Conservation (phyloP, 345 rosid genomes). For the Passiflora organensis region DNA sequence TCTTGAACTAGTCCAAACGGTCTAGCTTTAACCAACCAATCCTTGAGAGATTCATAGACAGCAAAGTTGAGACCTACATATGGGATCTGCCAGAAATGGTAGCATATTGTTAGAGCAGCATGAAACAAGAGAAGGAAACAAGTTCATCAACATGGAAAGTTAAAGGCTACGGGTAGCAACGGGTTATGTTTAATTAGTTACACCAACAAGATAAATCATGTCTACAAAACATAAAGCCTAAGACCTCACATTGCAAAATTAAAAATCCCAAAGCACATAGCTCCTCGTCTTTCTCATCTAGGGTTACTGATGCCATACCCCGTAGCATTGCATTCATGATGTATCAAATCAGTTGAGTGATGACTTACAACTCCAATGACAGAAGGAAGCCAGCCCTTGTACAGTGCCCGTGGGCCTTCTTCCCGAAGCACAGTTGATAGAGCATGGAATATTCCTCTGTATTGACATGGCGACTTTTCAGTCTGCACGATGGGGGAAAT, state of each 20-base stretch:
- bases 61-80: constrained; percentile 92
- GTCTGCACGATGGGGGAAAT: constrained; percentile 54
- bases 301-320: no score
- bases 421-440: constrained; percentile 59
- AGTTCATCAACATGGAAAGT: no score
- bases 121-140: neutral
- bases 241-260: no score
- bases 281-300: no score
- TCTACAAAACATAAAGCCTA: no score
- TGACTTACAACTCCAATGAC: constrained; percentile 97
- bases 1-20: constrained; percentile 68
- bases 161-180: no score
- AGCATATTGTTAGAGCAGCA: neutral
- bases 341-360: neutral
- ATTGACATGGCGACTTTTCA: constrained; percentile 64
- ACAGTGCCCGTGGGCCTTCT: constrained; percentile 88
- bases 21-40: constrained; percentile 65
- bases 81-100: constrained; percentile 57
- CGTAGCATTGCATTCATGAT: no score
- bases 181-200: no score
- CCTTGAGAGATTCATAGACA: constrained; percentile 80
- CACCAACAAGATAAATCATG: no score
- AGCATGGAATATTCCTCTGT: constrained; percentile 78
- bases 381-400: constrained; percentile 99
- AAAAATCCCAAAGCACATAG: no score